phyloP scores from a whole-genome alignment of 306 rosid species.

The Dalbergia cochinchinensis region DNA sequence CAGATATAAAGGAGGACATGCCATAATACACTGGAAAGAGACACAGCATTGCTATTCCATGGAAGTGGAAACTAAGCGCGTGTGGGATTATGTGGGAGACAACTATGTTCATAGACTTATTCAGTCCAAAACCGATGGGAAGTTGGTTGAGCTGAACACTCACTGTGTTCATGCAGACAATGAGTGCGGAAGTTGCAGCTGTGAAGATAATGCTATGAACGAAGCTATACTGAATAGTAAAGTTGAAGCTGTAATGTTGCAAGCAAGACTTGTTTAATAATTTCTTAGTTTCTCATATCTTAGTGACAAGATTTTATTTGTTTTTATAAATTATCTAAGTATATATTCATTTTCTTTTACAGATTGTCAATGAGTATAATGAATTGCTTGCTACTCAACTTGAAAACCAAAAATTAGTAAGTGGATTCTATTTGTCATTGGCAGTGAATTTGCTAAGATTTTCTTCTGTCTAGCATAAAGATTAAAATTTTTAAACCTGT shows the following conservation, averaged over 20 bases:
- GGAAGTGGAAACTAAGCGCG: constrained; percentile 93
- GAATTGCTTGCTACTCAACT: constrained; percentile 91
- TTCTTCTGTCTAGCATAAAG: constrained; percentile 11
- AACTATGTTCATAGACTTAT: constrained; percentile 95
- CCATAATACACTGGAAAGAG: constrained; percentile 94
- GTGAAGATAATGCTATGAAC: constrained; percentile 71
- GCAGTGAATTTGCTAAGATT: constrained; percentile 33
- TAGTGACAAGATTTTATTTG: constrained; percentile 16
- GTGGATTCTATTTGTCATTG: constrained; percentile 41
- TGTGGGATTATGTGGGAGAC: constrained; percentile 97
- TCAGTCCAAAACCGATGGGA: constrained; percentile 95
- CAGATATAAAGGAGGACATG: constrained; percentile 95
- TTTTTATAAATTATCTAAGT: constrained; percentile 1
- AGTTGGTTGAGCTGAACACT: constrained; percentile 87
- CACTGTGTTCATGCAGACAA: constrained; percentile 62
- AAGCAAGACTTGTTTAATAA: constrained; percentile 26
- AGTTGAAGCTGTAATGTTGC: constrained; percentile 88
- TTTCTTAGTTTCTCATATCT: constrained; percentile 24
- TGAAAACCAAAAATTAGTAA: constrained; percentile 87
- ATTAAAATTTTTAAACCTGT: neutral
- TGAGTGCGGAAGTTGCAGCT: constrained; percentile 76
- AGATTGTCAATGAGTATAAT: constrained; percentile 93
- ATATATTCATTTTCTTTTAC: constrained; percentile 43
- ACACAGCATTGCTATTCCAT: constrained; percentile 94
- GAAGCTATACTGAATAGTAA: constrained; percentile 89